Evolutionary conservation across 495 filamentous ascomycete species (phyloP).

Genomic region (Margaritispora aquatica): DNA sequence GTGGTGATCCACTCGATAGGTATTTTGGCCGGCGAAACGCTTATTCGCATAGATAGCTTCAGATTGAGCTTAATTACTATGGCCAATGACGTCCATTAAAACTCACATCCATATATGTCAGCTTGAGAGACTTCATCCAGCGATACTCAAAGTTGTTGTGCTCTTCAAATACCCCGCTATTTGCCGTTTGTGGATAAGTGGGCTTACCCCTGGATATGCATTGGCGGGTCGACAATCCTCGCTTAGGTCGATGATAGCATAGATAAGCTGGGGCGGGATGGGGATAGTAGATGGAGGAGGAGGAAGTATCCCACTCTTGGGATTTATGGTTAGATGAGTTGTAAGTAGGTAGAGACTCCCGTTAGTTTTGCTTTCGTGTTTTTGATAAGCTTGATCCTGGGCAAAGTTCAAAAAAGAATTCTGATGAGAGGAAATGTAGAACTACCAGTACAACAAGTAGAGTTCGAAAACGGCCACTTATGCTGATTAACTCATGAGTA

Average conservation of each 20-base stretch:
- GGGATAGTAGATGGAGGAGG: not conserved
- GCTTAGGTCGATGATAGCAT: not conserved
- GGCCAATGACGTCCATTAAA: not conserved
- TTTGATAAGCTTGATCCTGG: not conserved
- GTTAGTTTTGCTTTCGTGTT: not conserved
- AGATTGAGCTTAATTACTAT: not conserved
- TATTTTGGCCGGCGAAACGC: not conserved
- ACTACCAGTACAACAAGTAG: too few species aligned
- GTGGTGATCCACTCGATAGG: not conserved
- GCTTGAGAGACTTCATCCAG: too few species aligned
- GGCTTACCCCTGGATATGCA: not conserved
- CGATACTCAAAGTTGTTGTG: too few species aligned
- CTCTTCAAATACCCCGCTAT: not conserved
- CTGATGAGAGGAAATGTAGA: too few species aligned
- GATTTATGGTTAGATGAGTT: not conserved
- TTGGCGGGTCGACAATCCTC: not conserved
- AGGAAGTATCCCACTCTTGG: not conserved
- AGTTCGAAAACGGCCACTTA: too few species aligned
- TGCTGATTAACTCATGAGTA: too few species aligned
- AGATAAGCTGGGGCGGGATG: not conserved
- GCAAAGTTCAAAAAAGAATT: too few species aligned
- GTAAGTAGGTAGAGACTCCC: not conserved
- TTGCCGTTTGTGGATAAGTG: not conserved
- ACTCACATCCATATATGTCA: not conserved
- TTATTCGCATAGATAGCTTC: not conserved